Conservation (phyloP, 1,284 basidiomycete genomes). For the Malassezia equina region DNA sequence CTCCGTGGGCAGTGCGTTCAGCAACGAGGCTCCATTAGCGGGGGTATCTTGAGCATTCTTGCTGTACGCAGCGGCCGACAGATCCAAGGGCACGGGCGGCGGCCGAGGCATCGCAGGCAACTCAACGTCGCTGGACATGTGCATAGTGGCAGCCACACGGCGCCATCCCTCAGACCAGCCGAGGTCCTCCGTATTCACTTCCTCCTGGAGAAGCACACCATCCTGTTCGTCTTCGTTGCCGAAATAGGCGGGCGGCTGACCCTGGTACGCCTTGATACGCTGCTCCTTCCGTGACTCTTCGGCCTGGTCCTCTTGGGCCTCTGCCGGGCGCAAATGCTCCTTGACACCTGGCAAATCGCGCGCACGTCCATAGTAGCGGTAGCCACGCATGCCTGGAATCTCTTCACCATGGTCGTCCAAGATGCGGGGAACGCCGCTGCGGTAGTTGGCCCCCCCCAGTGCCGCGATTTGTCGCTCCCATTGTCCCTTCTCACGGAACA, state of each 20-base stretch:
- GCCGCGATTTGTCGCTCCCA: constrained; percentile 96
- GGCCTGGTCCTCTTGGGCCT: constrained; percentile 61
- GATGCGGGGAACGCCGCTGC: constrained; percentile 73
- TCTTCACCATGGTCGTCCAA: constrained; percentile 81
- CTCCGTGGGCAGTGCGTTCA: constrained; percentile 5
- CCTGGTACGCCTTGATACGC: constrained; percentile 77
- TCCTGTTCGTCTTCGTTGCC: constrained; percentile 82
- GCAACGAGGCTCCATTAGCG: not conserved
- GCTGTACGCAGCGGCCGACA: constrained; percentile 48
- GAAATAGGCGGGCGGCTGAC: constrained; percentile 78
- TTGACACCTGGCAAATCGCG: constrained; percentile 91
- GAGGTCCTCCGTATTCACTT: constrained; percentile 32
- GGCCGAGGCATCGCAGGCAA: constrained; percentile 4
- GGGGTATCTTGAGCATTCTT: constrained; percentile 9
- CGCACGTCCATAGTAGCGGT: constrained; percentile 98
- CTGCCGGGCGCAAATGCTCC: constrained; percentile 73
- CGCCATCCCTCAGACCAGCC: constrained; percentile 63
- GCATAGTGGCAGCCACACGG: constrained; percentile 50
- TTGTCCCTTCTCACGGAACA: constrained; percentile 85
- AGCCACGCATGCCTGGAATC: constrained; percentile 91
- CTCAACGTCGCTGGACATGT: not conserved
- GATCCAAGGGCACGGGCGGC: not conserved
- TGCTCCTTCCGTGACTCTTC: constrained; percentile 63
- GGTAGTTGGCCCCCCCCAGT: constrained; percentile 90
- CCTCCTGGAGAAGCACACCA: constrained; percentile 54